Evolutionary conservation across 140 eudicot species (phyloP).

Genomic region (Ambrosia hybrid): DNA sequence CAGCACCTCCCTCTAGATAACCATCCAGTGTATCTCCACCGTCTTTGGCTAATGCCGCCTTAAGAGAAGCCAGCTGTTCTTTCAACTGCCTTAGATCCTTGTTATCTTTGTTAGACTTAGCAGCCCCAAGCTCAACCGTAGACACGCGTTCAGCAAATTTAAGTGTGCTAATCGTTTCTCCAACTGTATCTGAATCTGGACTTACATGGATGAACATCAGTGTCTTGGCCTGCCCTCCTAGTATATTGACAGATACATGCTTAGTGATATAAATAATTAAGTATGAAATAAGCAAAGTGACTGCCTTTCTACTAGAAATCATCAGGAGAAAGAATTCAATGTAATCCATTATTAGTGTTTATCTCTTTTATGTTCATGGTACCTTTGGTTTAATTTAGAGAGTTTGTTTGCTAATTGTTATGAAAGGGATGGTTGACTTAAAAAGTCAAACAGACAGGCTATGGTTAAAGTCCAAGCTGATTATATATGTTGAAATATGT

Average conservation of each 20-base stretch:
- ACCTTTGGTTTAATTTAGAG: too few relatives aligned
- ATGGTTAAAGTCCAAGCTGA: too few relatives aligned
- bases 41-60: conserved; percentile 64
- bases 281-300: conserved; percentile 40
- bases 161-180: conserved; percentile 85
- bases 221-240: conserved; percentile 96
- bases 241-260: not conserved
- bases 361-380: too few relatives aligned
- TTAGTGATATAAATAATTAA: conserved; percentile 4
- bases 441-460: too few relatives aligned
- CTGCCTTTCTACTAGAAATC: too few relatives aligned
- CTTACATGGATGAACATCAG: conserved; percentile 90
- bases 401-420: too few relatives aligned
- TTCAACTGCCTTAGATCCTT: conserved; percentile 65
- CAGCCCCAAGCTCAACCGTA: conserved; percentile 82
- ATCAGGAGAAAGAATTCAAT: too few relatives aligned
- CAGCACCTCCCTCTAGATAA: conserved; percentile 14
- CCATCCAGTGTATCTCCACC: conserved; percentile 45
- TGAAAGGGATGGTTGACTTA: too few relatives aligned
- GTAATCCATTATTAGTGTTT: too few relatives aligned
- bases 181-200: conserved; percentile 72
- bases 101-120: conserved; percentile 61
- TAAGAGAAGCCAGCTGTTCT: conserved; percentile 75
- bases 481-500: too few relatives aligned
- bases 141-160: conserved; percentile 93